phyloP scores from a whole-genome alignment of 2,329 filamentous ascomycete genomes.

The Penicillium italicum region DNA sequence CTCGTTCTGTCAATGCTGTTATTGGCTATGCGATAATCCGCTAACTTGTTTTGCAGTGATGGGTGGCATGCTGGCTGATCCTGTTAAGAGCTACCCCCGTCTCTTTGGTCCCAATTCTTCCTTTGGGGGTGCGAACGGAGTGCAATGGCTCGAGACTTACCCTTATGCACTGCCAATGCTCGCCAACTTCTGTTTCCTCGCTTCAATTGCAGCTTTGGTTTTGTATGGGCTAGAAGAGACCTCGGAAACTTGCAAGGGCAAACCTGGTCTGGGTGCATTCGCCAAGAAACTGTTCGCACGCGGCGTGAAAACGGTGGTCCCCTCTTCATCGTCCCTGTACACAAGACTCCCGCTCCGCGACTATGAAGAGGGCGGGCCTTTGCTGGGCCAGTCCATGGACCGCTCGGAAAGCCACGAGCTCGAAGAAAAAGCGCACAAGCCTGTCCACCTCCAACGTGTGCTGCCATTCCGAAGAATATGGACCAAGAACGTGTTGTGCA shows the following conservation, averaged over 20 bases:
- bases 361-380: slow-evolving; percentile 35
- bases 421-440: slow-evolving; percentile 34
- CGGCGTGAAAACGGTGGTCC: slow-evolving; percentile 23
- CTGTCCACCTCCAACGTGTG: slow-evolving; percentile 38
- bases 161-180: slow-evolving; percentile 68
- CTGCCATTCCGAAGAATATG: slow-evolving; percentile 52
- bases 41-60: slow-evolving; percentile 41
- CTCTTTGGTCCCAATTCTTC: slow-evolving; percentile 59
- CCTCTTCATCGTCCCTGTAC: slow-evolving; percentile 33
- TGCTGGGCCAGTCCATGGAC: slow-evolving; percentile 33
- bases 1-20: slow-evolving; percentile 37
- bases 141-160: slow-evolving; percentile 59
- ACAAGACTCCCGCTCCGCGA: slow-evolving; percentile 35
- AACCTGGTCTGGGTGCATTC: slow-evolving; percentile 45
- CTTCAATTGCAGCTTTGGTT: slow-evolving; percentile 53
- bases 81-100: slow-evolving; percentile 58
- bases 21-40: slow-evolving; percentile 39
- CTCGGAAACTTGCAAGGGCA: slow-evolving; percentile 45
- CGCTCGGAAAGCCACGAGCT: slow-evolving; percentile 36
- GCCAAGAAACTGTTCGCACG: slow-evolving; percentile 30
- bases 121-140: slow-evolving; percentile 55
- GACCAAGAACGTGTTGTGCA: slow-evolving; percentile 55
- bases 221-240: slow-evolving; percentile 65
- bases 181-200: slow-evolving; percentile 59
- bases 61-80: slow-evolving; percentile 66